Evolutionary conservation across 768 basidiomycete species (phyloP), one percentile per base, ranked within the genome.

Genomic region (Leucosporidium creatinivorum): DNA sequence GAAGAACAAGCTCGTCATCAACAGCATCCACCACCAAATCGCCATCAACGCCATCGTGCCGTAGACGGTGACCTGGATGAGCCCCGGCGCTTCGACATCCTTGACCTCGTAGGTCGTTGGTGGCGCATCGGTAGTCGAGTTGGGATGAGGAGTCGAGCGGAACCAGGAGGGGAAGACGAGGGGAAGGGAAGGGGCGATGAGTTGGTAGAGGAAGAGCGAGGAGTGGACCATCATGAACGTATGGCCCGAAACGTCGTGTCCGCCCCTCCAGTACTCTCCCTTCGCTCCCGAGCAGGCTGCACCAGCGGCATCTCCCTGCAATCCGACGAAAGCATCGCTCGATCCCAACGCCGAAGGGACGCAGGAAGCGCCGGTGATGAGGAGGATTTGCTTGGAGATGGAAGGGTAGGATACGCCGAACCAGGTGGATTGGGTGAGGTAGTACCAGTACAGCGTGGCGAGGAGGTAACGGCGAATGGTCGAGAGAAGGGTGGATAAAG

Each of bases 221-320:
- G 86, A 82, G 81, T 94, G 84, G 3, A 88, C 88, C 70, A 97
- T 83, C 68, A 98, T 83, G 80, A 96, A 97, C 36, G 92, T 81
- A 76, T 97, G 94, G 10, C 94, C 94, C 0, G 91, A 93, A 19
- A 97, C 85, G 74, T 98, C 94, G 76, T 96, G 92, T 0, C 94
- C 94, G 51, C 82, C 83, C 62, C 85, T 82, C 69, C 94, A 79
- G 33, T 87, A 80, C 57, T 71, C 65, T 59, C 68, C 68, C 21
- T 28, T 44, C 4, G 62, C 50, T 47, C 66, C 62, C 0, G 61
- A 67, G 56, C 70, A 69, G 17, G 25, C 51, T 15, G 39, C 39
- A 2, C 39, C 39, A 9, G 3, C 39, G 8, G 33, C 39, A 44
- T 44, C 39, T 7, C 39, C 39, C 39, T 44, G 39, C 13, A 44